Evolutionary conservation across 2,329 filamentous ascomycete genomes (phyloP).

Genomic region (Sarocladiaceae sp.): DNA sequence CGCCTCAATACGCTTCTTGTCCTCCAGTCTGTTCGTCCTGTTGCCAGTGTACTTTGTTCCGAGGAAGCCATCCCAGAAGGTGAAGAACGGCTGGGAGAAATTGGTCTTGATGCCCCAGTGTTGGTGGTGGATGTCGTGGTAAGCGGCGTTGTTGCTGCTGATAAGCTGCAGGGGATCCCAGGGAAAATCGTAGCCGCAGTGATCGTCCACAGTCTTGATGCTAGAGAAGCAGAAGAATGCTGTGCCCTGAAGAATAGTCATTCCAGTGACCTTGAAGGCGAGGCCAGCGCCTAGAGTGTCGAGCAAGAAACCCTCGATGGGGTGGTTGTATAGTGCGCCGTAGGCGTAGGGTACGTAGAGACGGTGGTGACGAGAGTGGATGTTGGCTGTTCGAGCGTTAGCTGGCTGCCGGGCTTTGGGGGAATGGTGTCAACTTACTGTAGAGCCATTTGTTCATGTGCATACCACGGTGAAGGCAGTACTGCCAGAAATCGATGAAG

Average conservation of each 20-base stretch:
- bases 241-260: slow-evolving; percentile 85
- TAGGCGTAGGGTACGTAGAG: slow-evolving; percentile 98
- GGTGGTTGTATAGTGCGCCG: slow-evolving; percentile 95
- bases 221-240: slow-evolving; percentile 85
- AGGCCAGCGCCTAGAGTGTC: slow-evolving; percentile 86
- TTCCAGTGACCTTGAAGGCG: slow-evolving; percentile 73
- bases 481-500: slow-evolving; percentile 95
- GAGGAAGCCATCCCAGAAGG: slow-evolving; percentile 83
- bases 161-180: slow-evolving; percentile 92
- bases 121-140: slow-evolving; percentile 98
- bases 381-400: slow-evolving; percentile 54
- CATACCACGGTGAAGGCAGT: slow-evolving; percentile 95
- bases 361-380: slow-evolving; percentile 93
- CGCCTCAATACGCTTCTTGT: slow-evolving; percentile 25
- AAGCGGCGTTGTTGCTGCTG: slow-evolving; percentile 91
- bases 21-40: slow-evolving; percentile 35
- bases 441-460: slow-evolving; percentile 98
- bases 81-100: slow-evolving; percentile 90
- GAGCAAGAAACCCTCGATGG: slow-evolving; percentile 86
- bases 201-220: slow-evolving; percentile 96
- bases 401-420: neutral
- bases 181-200: slow-evolving; percentile 93
- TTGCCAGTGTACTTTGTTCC: slow-evolving; percentile 79
- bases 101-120: slow-evolving; percentile 98
- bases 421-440: slow-evolving; percentile 64